These are phyloP conservation scores for Colletotrichum orbiculare DNA, from an alignment of 2,329 filamentous ascomycete genomes.

Conservation along the genomic window DNA sequence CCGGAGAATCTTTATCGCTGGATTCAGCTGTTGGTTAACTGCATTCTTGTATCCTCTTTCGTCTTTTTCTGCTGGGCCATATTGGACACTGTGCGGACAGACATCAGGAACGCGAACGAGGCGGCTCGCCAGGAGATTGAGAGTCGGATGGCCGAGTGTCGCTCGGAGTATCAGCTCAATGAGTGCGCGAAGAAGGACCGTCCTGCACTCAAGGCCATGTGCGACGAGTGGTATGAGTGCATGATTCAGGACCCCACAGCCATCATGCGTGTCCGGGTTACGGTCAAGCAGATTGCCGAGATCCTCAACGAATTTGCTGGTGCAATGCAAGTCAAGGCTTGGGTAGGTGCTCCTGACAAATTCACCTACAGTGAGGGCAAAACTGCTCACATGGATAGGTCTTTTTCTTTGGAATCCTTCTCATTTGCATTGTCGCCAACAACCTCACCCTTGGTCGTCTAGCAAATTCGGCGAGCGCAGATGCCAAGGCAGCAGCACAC, in stretches of 20 bases:
- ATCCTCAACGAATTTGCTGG: slow-evolving; percentile 96
- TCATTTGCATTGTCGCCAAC: slow-evolving; percentile 61
- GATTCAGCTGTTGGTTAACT: slow-evolving; percentile 72
- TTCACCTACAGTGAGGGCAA: background rate
- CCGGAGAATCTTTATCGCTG: slow-evolving; percentile 70
- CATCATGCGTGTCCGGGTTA: slow-evolving; percentile 83
- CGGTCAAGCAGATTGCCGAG: slow-evolving; percentile 87
- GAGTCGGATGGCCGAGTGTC: slow-evolving; percentile 79
- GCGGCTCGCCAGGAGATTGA: slow-evolving; percentile 76
- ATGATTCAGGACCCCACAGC: slow-evolving; percentile 85
- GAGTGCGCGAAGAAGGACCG: slow-evolving; percentile 73
- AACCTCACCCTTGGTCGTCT: slow-evolving; percentile 57
- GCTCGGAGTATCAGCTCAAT: slow-evolving; percentile 79
- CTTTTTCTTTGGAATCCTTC: slow-evolving; percentile 62
- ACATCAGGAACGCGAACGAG: slow-evolving; percentile 79
- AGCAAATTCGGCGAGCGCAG: slow-evolving; percentile 42
- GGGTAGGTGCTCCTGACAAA: slow-evolving; percentile 52
- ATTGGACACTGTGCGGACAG: slow-evolving; percentile 75
- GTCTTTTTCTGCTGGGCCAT: slow-evolving; percentile 75
- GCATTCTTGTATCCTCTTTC: slow-evolving; percentile 65
- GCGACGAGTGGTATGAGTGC: slow-evolving; percentile 85
- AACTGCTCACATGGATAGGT: slow-evolving; percentile 48
- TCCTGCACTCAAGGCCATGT: slow-evolving; percentile 79
- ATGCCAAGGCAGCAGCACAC: slow-evolving; percentile 41
- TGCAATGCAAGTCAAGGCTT: slow-evolving; percentile 84